These are phyloP conservation scores for Herpotrichia juniperi DNA, from an alignment of 2,329 filamentous ascomycete species.

Conservation along the genomic window DNA sequence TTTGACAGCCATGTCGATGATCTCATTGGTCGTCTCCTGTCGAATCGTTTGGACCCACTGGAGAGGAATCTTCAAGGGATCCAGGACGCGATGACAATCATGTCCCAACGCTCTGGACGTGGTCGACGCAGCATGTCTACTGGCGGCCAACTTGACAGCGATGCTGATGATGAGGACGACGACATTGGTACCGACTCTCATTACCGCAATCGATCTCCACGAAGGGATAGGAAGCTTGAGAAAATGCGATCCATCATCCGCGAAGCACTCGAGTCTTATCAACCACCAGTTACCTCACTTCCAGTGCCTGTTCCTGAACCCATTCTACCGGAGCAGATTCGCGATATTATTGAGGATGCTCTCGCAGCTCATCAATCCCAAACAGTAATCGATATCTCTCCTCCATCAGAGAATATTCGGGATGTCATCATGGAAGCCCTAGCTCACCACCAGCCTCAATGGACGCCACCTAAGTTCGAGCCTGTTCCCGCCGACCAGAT, in stretches of 20 bases:
- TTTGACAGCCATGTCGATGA: conserved; percentile 91
- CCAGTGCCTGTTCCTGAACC: conserved; percentile 34
- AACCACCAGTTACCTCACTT: conserved; percentile 39
- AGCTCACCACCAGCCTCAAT: conserved; percentile 27
- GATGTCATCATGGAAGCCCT: conserved; percentile 32
- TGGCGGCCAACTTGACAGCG: conserved; percentile 74
- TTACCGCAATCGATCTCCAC: conserved; percentile 76
- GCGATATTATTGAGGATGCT: conserved; percentile 64
- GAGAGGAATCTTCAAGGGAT: conserved; percentile 80
- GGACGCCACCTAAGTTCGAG: conserved; percentile 30
- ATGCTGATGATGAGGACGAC: conserved; percentile 94
- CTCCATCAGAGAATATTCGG: conserved; percentile 23
- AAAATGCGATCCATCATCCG: conserved; percentile 69
- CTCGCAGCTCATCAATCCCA: conserved; percentile 56
- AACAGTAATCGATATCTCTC: conserved; percentile 14
- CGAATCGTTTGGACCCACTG: conserved; percentile 78
- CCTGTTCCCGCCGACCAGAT: conserved; percentile 72
- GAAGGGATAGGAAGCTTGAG: conserved; percentile 78
- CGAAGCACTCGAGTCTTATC: conserved; percentile 65
- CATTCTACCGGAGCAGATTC: conserved; percentile 72
- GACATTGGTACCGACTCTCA: conserved; percentile 59
- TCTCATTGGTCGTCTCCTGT: conserved; percentile 77
- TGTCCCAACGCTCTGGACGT: conserved; percentile 59
- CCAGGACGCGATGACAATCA: conserved; percentile 68
- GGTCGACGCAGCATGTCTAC: conserved; percentile 71